These are phyloP conservation scores for Linanthus parryae DNA, from an alignment of 148 eudicot genomes.

Conservation along the genomic window DNA sequence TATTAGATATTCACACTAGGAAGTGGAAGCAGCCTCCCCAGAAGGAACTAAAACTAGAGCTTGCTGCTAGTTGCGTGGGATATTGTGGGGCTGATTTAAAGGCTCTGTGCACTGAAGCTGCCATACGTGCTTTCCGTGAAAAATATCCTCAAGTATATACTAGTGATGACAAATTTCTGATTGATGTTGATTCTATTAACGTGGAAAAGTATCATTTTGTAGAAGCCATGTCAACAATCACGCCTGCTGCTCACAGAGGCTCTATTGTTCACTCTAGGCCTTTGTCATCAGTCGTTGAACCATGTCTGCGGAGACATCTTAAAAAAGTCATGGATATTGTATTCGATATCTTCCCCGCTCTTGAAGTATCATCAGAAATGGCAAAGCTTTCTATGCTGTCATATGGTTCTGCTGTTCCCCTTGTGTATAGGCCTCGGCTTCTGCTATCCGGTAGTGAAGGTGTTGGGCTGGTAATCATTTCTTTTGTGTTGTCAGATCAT, in stretches of 20 bases:
- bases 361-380: slow-evolving; percentile 57
- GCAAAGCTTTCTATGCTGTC: slow-evolving; percentile 76
- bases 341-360: slow-evolving; percentile 80
- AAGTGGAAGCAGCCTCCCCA: slow-evolving; percentile 96
- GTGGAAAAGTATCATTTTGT: slow-evolving; percentile 83
- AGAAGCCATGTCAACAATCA: slow-evolving; percentile 94
- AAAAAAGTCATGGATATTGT: slow-evolving; percentile 61
- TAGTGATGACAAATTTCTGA: slow-evolving; percentile 92
- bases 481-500: slow-evolving; percentile 9
- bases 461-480: slow-evolving; percentile 84
- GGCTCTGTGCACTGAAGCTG: slow-evolving; percentile 99
- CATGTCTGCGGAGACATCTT: slow-evolving; percentile 77
- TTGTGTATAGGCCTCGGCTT: slow-evolving; percentile 90
- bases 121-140: slow-evolving; percentile 97
- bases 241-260: slow-evolving; percentile 99
- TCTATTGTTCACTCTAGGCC: slow-evolving; percentile 98
- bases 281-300: slow-evolving; percentile 78
- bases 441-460: slow-evolving; percentile 71
- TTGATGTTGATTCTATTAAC: slow-evolving; percentile 87
- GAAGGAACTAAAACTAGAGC: slow-evolving; percentile 67
- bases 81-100: slow-evolving; percentile 99
- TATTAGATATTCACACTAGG: slow-evolving; percentile 89
- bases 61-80: slow-evolving; percentile 99
- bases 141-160: slow-evolving; percentile 99
- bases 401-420: slow-evolving; percentile 81